Conservation (phyloP, 305 asterid species). For the Ruellia speciosa region DNA sequence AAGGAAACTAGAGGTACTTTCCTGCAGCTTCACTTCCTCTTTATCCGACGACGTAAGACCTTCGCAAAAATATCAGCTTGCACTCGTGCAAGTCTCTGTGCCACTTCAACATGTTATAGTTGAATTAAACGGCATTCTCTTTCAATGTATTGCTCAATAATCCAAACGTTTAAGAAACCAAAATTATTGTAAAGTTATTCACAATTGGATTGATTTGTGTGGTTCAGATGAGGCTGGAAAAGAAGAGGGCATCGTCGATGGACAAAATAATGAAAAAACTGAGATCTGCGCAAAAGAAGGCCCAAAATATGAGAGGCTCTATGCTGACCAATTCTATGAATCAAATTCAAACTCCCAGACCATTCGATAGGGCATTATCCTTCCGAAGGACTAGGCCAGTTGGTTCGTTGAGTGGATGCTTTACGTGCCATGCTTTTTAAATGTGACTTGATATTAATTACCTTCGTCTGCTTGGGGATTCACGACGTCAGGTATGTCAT, state of each 20-base stretch:
- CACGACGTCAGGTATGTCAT: slow-evolving; percentile 16
- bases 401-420: slow-evolving; percentile 42
- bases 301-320: slow-evolving; percentile 77
- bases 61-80: too few species aligned
- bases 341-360: slow-evolving; percentile 29
- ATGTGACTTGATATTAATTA: neutral
- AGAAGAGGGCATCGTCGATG: slow-evolving; percentile 88
- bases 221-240: slow-evolving; percentile 82
- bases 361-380: slow-evolving; percentile 48
- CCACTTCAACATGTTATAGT: too few species aligned
- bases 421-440: slow-evolving; percentile 80
- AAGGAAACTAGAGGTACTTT: slow-evolving; percentile 73
- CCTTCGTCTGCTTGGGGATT: slow-evolving; percentile 11
- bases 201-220: neutral
- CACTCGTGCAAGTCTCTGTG: too few species aligned
- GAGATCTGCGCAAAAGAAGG: slow-evolving; percentile 83
- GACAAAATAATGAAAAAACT: slow-evolving; percentile 85
- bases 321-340: slow-evolving; percentile 27
- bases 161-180: too few species aligned
- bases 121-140: too few species aligned
- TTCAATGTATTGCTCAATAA: too few species aligned
- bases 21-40: neutral
- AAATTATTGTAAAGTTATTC: too few species aligned
- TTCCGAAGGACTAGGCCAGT: slow-evolving; percentile 55
- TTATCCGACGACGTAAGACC: neutral